Base-by-base conservation (phyloP, 768 basidiomycete genomes). In the Mycena amicta region DNA sequence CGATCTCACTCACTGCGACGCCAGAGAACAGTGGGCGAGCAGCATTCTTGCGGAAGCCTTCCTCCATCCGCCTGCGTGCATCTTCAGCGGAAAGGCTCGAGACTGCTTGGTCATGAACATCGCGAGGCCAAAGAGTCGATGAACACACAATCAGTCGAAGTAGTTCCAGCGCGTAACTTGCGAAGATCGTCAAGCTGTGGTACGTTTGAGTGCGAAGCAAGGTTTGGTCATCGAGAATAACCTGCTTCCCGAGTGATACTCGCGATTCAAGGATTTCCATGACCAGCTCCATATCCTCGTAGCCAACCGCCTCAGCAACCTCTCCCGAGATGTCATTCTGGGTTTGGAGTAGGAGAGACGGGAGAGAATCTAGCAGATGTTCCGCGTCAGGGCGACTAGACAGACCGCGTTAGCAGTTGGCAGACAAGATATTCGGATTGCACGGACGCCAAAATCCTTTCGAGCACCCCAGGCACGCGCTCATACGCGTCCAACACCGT, bases 251-350 rank as follows among this genome's bases (percentile, higher is more conserved):
- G 29, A 88, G 67, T 1, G 71, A 67, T 5, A 64, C 60, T 22
- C 95, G 85, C 28, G 85, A 78, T 18, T 76, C 68, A 2, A 97
- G 71, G 26, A 97, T 80, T 40, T 90, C 83, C 73, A 82, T 83
- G 6, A 89, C 85, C 30, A 94, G 75, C 26, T 92, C 92, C 49
- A 98, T 84, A 18, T 89, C 83, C 50, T 96, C 91, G 69, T 88
- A 92, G 2, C 95, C 96, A 47, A 95, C 70, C 11, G 92, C 75
- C 59, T 97, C 95, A 6, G 82, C 83, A 11, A 98, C 70, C 63
- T 92, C 89, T 26, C 75, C 83, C 26, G 92, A 90, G 28, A 97
- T 89, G 22, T 83, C 84, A 28, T 94, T 91, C 62, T 77, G 73
- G 37, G 75, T 77, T 23, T 74, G 62, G 5, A 84, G 84, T 1